Percentiles rank a stretch among this genome's conserved stretches.
Conservation (phyloP, 2,329 filamentous ascomycete species). For the Pseudogymnoascus sp. region DNA sequence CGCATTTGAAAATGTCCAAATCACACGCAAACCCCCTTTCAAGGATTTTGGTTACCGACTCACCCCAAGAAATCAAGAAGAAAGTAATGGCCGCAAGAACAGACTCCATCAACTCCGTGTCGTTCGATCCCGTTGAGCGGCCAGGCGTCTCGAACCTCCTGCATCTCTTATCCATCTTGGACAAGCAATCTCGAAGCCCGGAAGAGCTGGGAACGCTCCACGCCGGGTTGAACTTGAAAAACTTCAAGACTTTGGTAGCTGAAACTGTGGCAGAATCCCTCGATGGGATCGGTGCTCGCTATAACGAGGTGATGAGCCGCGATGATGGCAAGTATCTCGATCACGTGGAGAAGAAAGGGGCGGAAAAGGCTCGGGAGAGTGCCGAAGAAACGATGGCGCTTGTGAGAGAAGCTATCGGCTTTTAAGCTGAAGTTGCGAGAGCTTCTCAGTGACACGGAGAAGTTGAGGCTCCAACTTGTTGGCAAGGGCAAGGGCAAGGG, state of each 20-base stretch:
- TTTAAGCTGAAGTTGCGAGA: conserved; percentile 19
- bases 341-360: conserved; percentile 52
- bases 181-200: conserved; percentile 37
- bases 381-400: conserved; percentile 47
- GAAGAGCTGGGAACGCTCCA: conserved; percentile 37
- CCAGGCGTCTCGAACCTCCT: conserved; percentile 87
- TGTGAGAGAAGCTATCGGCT: conserved; percentile 40
- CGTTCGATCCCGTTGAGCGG: conserved; percentile 62
- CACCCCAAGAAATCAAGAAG: conserved; percentile 51
- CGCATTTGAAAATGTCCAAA: conserved; percentile 88
- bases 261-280: conserved; percentile 51
- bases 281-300: conserved; percentile 49
- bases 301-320: conserved; percentile 43
- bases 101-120: conserved; percentile 60
- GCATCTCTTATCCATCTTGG: conserved; percentile 69
- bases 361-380: conserved; percentile 53
- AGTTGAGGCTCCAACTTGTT: not conserved
- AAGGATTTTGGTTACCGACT: conserved; percentile 76
- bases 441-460: not conserved
- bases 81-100: conserved; percentile 74
- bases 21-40: conserved; percentile 66
- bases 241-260: conserved; percentile 59
- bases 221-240: conserved; percentile 43
- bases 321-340: conserved; percentile 49
- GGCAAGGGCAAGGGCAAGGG: not conserved